Conservation (phyloP, 768 basidiomycete genomes). For the Mrakia gelida region DNA sequence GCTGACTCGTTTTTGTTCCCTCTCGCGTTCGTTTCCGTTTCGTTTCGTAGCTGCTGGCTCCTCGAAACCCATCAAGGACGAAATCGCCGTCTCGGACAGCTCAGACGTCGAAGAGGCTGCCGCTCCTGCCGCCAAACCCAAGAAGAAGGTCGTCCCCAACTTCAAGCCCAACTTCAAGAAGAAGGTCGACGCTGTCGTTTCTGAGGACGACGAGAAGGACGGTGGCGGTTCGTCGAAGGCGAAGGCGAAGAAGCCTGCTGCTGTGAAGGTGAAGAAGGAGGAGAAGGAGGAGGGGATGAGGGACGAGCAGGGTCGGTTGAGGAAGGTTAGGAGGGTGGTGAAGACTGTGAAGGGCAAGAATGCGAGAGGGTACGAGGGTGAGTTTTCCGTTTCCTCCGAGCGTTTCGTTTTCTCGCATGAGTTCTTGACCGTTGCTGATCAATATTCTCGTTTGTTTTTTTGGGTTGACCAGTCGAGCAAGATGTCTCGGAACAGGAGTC, state of each 20-base stretch:
- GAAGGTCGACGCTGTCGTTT: neutral
- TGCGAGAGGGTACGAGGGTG: neutral
- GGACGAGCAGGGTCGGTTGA: conserved; percentile 6
- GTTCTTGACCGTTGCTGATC: neutral
- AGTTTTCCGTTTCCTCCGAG: neutral
- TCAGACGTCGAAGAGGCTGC: neutral
- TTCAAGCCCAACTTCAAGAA: conserved; percentile 4
- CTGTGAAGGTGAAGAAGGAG: neutral
- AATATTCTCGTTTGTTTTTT: no score
- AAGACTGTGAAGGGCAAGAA: conserved; percentile 13
- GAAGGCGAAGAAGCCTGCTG: neutral
- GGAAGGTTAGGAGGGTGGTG: conserved; percentile 16
- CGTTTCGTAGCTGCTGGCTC: neutral
- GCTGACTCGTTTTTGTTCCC: no score
- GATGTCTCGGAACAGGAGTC: conserved; percentile 7
- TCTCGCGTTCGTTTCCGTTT: neutral
- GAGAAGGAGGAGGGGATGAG: neutral
- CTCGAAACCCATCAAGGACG: neutral
- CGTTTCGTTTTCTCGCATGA: no score
- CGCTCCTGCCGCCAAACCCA: neutral
- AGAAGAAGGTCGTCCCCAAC: neutral
- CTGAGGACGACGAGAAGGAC: neutral
- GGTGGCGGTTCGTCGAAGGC: neutral
- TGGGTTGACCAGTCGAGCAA: neutral
- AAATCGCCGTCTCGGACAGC: neutral